A percentile compares a stretch with the other conserved stretches of the same genome.
Evolutionary conservation across 164 flowering plant species (phyloP).

Genomic region (Berberis vulgaris): DNA sequence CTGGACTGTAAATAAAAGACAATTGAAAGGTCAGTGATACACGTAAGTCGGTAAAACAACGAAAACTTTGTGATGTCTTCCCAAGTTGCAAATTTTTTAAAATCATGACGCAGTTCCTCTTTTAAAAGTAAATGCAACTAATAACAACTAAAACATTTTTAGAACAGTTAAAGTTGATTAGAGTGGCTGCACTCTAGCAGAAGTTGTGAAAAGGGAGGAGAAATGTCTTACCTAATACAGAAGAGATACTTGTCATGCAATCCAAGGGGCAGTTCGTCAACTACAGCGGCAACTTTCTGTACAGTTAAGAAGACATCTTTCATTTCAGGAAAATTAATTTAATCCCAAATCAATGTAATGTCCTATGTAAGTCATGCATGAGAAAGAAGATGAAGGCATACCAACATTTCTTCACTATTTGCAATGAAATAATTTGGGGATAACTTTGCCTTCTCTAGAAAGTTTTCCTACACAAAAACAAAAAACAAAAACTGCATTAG

Average conservation of each 20-base stretch:
- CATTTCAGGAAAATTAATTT: too few relatives aligned
- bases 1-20: constrained; percentile 56
- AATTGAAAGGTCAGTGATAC: not conserved
- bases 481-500: not conserved
- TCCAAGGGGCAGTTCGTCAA: constrained; percentile 74
- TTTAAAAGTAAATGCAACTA: too few relatives aligned
- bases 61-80: too few relatives aligned
- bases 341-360: too few relatives aligned
- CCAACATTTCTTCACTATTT: constrained; percentile 74
- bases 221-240: constrained; percentile 56
- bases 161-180: too few relatives aligned
- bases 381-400: constrained; percentile 24
- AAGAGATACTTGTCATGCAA: constrained; percentile 86
- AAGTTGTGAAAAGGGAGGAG: not conserved
- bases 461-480: constrained; percentile 55
- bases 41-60: too few relatives aligned
- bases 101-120: too few relatives aligned
- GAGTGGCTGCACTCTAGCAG: not conserved
- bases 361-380: not conserved
- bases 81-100: too few relatives aligned
- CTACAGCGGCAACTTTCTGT: constrained; percentile 83
- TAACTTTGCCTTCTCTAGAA: constrained; percentile 68
- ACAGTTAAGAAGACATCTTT: too few relatives aligned
- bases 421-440: constrained; percentile 75
- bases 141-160: too few relatives aligned